A percentile compares a stretch with the other conserved stretches of the same genome.
phyloP scores from a whole-genome alignment of 2,329 filamentous ascomycete genomes.

The Trichophyton simii region DNA sequence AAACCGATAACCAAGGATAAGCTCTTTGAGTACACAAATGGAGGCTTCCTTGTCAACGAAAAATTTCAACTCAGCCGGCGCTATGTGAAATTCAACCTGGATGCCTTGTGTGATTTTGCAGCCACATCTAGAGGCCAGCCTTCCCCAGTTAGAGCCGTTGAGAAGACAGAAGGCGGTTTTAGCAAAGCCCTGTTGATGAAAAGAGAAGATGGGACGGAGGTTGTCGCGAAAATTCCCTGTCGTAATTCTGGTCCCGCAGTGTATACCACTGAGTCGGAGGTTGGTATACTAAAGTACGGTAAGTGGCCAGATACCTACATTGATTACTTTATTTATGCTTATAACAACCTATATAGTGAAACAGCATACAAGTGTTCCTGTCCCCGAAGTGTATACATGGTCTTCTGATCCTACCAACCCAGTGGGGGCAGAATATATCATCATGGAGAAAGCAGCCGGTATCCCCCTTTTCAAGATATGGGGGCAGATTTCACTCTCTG shows the following conservation, averaged over 20 bases:
- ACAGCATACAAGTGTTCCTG: slow-evolving; percentile 16
- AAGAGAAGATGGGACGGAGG: slow-evolving; percentile 19
- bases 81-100: slow-evolving; percentile 17
- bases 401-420: slow-evolving; percentile 12
- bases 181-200: slow-evolving; percentile 23
- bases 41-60: slow-evolving; percentile 19
- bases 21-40: slow-evolving; percentile 21
- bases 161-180: slow-evolving; percentile 23
- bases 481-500: slow-evolving; percentile 10
- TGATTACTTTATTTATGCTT: background rate
- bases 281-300: slow-evolving; percentile 20
- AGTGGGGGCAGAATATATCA: slow-evolving; percentile 13
- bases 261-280: slow-evolving; percentile 22
- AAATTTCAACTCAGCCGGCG: slow-evolving; percentile 15
- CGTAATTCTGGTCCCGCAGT: slow-evolving; percentile 19
- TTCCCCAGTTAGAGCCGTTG: slow-evolving; percentile 13
- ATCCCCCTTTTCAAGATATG: slow-evolving; percentile 7
- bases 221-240: slow-evolving; percentile 25
- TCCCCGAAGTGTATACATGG: slow-evolving; percentile 19
- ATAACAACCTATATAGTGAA: slow-evolving; percentile 11
- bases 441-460: slow-evolving; percentile 9
- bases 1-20: slow-evolving; percentile 15
- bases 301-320: background rate
- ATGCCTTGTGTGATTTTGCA: slow-evolving; percentile 16
- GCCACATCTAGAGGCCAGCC: slow-evolving; percentile 7